Conservation (phyloP, 176 grass and related monocot species). For the Paspalum vaginatum region DNA sequence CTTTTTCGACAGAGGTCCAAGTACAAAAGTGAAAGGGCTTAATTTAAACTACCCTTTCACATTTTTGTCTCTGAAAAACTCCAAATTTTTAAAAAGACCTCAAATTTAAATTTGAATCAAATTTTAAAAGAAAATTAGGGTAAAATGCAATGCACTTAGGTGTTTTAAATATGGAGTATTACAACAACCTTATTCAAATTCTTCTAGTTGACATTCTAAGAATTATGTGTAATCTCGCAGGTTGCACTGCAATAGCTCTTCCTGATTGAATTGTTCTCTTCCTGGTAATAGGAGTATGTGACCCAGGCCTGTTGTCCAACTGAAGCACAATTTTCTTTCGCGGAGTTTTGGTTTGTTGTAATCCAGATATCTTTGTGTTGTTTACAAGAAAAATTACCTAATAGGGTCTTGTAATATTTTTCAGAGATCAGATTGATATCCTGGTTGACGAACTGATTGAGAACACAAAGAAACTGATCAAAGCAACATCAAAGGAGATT, state of each 20-base stretch:
- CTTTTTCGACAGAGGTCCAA: too few relatives aligned
- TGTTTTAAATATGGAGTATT: too few relatives aligned
- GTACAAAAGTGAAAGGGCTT: too few relatives aligned
- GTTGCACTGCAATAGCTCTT: too few relatives aligned
- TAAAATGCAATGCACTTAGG: too few relatives aligned
- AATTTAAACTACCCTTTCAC: too few relatives aligned
- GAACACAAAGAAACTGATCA: slow-evolving; percentile 51
- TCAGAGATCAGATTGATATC: slow-evolving; percentile 47
- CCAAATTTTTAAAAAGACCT: too few relatives aligned
- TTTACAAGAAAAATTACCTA: not conserved
- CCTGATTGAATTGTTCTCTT: too few relatives aligned
- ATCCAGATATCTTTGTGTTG: not conserved
- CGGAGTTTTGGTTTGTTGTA: not conserved
- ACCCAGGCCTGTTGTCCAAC: not conserved
- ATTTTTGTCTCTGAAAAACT: too few relatives aligned
- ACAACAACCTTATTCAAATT: not conserved
- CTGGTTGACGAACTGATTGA: slow-evolving; percentile 58
- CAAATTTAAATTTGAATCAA: too few relatives aligned
- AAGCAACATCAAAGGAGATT: slow-evolving; percentile 56
- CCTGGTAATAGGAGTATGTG: too few relatives aligned
- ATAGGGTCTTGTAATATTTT: not conserved
- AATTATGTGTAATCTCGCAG: not conserved
- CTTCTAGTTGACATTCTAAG: not conserved
- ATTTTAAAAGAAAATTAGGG: too few relatives aligned
- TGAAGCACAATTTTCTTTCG: not conserved